Conservation (phyloP, 768 basidiomycete species). For the Agaricus bisporus region DNA sequence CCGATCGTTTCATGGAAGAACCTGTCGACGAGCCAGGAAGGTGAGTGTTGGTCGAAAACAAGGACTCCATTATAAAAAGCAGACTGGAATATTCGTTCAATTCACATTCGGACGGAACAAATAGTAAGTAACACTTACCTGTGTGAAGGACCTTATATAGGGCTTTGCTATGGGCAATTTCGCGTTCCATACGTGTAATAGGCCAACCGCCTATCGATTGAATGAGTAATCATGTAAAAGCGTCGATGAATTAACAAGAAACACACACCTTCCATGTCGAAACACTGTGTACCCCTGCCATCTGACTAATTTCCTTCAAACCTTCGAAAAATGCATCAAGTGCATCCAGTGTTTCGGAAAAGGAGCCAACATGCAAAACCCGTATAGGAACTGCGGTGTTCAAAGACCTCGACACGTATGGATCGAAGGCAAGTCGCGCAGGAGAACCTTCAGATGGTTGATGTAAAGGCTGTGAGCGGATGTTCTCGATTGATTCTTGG, state of each 20-base stretch:
- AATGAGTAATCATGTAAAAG: background rate
- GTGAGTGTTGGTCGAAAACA: constrained; percentile 44
- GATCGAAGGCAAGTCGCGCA: constrained; percentile 55
- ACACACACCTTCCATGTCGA: constrained; percentile 59
- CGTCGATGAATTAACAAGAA: background rate
- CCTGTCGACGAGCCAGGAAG: constrained; percentile 51
- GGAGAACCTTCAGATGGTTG: constrained; percentile 38
- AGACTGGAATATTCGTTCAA: constrained; percentile 29
- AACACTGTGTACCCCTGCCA: constrained; percentile 39
- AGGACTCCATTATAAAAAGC: constrained; percentile 51
- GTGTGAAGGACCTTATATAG: constrained; percentile 58
- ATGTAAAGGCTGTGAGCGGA: constrained; percentile 32
- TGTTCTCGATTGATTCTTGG: constrained; percentile 30
- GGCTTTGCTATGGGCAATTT: constrained; percentile 36
- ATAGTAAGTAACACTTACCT: constrained; percentile 31
- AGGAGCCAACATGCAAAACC: constrained; percentile 43
- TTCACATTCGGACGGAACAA: constrained; percentile 4
- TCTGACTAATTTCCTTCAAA: constrained; percentile 43
- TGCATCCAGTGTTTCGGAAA: constrained; percentile 45
- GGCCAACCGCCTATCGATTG: constrained; percentile 36
- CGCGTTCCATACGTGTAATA: constrained; percentile 42
- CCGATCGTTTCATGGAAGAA: constrained; percentile 64
- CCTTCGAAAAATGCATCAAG: constrained; percentile 46
- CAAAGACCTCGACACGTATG: constrained; percentile 58
- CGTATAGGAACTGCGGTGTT: constrained; percentile 66